Percentiles rank a stretch among this genome's conserved stretches.
Evolutionary conservation across 768 basidiomycete genomes (phyloP).

Genomic region (Cyclocybe aegerita): DNA sequence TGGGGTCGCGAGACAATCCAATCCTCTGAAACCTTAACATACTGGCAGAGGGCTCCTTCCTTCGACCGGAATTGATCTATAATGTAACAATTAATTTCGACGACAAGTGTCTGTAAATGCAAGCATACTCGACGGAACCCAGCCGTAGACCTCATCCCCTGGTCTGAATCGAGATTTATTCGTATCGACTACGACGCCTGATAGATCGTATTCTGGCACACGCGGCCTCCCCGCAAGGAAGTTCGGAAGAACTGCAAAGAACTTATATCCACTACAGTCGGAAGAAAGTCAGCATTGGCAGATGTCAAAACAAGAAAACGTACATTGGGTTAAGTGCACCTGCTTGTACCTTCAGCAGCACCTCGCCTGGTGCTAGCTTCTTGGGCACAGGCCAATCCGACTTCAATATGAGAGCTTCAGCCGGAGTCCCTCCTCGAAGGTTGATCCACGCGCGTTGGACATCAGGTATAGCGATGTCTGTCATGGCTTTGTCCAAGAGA

Average conservation of each 20-base stretch:
- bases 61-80: constrained; percentile 32
- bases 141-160: constrained; percentile 69
- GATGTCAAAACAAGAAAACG: neutral
- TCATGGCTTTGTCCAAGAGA: too few species aligned
- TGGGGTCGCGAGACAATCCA: constrained; percentile 42
- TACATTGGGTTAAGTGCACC: constrained; percentile 71
- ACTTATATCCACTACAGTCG: constrained; percentile 53
- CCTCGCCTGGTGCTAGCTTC: constrained; percentile 29
- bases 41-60: constrained; percentile 61
- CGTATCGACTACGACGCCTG: constrained; percentile 59
- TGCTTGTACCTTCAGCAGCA: constrained; percentile 36
- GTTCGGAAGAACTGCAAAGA: constrained; percentile 49
- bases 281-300: neutral
- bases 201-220: constrained; percentile 59
- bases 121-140: constrained; percentile 31
- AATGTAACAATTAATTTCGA: neutral
- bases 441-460: constrained; percentile 40
- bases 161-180: constrained; percentile 50
- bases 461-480: constrained; percentile 21
- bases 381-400: constrained; percentile 38
- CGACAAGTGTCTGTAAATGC: neutral
- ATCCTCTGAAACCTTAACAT: constrained; percentile 42
- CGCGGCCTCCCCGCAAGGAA: constrained; percentile 47
- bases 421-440: constrained; percentile 29
- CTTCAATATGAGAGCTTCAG: constrained; percentile 29